Percentiles rank a stretch among this genome's conserved stretches.
phyloP scores from a whole-genome alignment of 306 rosid species.

The Prunus armeniaca region DNA sequence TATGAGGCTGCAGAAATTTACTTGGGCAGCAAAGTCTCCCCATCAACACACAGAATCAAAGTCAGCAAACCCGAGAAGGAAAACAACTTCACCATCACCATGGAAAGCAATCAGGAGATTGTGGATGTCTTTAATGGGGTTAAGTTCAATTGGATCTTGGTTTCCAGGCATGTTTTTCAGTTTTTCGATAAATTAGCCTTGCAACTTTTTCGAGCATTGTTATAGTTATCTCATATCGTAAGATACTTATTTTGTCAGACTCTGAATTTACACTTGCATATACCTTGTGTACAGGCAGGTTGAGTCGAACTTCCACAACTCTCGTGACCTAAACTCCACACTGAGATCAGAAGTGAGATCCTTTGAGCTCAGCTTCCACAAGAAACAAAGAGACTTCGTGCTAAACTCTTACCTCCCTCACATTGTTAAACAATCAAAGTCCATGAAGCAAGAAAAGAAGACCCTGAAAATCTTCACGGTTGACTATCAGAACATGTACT shows the following conservation, averaged over 20 bases:
- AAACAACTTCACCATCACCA: slow-evolving; percentile 31
- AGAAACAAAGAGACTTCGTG: slow-evolving; percentile 52
- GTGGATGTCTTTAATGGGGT: slow-evolving; percentile 47
- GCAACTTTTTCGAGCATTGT: too few relatives aligned
- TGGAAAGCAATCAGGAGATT: slow-evolving; percentile 43
- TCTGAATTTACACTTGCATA: not conserved
- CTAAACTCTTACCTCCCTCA: slow-evolving; percentile 49
- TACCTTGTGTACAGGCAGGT: slow-evolving; percentile 11
- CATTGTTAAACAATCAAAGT: slow-evolving; percentile 37
- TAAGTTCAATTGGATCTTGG: slow-evolving; percentile 48
- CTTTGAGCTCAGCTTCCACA: slow-evolving; percentile 51
- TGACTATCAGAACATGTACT: slow-evolving; percentile 26
- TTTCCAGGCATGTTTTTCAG: slow-evolving; percentile 14
- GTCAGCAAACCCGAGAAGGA: slow-evolving; percentile 47
- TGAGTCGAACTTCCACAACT: slow-evolving; percentile 21
- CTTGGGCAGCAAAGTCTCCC: slow-evolving; percentile 51
- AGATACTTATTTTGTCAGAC: too few relatives aligned
- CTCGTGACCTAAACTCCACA: slow-evolving; percentile 28
- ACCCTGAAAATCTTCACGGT: slow-evolving; percentile 55
- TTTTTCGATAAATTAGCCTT: not conserved
- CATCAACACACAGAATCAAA: slow-evolving; percentile 38
- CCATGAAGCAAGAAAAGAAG: slow-evolving; percentile 41
- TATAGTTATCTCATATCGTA: too few relatives aligned
- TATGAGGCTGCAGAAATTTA: slow-evolving; percentile 61
- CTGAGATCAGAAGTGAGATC: slow-evolving; percentile 52